Percentiles rank a stretch among this genome's conserved stretches.
Conservation (phyloP, 495 filamentous ascomycete species). For the Penicillium psychrofluorescens region DNA sequence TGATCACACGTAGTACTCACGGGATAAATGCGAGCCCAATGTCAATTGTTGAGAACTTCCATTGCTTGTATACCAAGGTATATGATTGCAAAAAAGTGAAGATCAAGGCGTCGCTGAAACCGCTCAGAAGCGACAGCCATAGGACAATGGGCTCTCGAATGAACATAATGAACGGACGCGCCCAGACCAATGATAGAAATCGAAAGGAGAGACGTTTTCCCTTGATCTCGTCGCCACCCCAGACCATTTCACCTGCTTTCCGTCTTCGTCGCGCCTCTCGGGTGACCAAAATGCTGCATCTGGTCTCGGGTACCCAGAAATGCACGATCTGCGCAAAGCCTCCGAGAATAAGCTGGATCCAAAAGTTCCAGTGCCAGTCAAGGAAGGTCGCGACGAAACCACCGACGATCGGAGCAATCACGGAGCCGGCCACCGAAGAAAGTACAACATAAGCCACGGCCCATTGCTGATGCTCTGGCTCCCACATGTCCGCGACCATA, state of each 20-base stretch:
- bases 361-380: slow-evolving; percentile 70
- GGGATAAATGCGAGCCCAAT: slow-evolving; percentile 58
- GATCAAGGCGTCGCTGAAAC: slow-evolving; percentile 74
- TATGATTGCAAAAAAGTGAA: slow-evolving; percentile 73
- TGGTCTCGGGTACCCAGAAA: slow-evolving; percentile 59
- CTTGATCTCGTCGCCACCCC: slow-evolving; percentile 58
- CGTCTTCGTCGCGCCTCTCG: slow-evolving; percentile 57
- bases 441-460: slow-evolving; percentile 73
- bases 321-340: slow-evolving; percentile 59
- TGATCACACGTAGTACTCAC: slow-evolving; percentile 2
- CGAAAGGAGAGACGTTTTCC: slow-evolving; percentile 40
- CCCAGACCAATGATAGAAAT: slow-evolving; percentile 55
- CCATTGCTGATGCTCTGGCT: slow-evolving; percentile 55
- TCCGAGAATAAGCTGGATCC: slow-evolving; percentile 75
- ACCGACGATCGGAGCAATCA: slow-evolving; percentile 72
- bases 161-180: slow-evolving; percentile 74
- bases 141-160: slow-evolving; percentile 70
- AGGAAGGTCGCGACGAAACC: slow-evolving; percentile 64
- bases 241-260: slow-evolving; percentile 47
- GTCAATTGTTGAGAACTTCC: slow-evolving; percentile 49
- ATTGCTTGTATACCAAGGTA: slow-evolving; percentile 57
- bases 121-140: slow-evolving; percentile 61
- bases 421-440: slow-evolving; percentile 69
- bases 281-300: slow-evolving; percentile 60
- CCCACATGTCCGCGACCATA: slow-evolving; percentile 81